Percentiles rank a stretch among this genome's conserved stretches.
Conservation (phyloP, 108 stramenopile species). For the Cylindrotheca closterium region DNA sequence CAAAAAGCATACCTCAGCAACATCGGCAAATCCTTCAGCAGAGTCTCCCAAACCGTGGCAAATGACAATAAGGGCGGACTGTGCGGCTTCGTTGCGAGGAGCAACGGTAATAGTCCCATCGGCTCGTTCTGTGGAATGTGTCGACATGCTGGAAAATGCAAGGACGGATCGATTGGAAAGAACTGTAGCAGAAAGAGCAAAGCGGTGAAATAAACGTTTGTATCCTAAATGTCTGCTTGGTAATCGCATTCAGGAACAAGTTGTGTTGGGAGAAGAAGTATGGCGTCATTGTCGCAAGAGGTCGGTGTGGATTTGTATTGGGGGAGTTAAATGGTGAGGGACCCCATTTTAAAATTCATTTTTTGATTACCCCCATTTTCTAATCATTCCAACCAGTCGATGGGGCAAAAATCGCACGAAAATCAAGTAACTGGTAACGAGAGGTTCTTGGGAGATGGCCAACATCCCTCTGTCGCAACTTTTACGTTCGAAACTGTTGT, state of each 20-base stretch:
- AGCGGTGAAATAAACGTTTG: neutral
- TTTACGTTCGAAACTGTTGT: no score
- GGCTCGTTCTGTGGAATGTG: constrained; percentile 48
- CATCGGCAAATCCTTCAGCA: constrained; percentile 68
- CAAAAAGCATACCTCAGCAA: constrained; percentile 37
- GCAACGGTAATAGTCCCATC: constrained; percentile 66
- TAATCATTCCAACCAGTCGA: no score
- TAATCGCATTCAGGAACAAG: neutral
- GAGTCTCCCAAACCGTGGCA: constrained; percentile 94
- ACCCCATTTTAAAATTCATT: no score
- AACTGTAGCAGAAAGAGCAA: neutral
- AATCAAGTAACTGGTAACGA: no score
- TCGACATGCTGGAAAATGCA: constrained; percentile 13
- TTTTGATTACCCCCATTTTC: no score
- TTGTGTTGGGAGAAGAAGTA: no score
- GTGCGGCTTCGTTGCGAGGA: constrained; percentile 68
- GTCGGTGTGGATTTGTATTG: no score
- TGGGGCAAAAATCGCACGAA: no score
- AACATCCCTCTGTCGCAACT: no score
- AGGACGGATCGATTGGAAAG: neutral
- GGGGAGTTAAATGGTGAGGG: no score
- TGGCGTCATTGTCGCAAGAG: no score
- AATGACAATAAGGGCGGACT: constrained; percentile 77
- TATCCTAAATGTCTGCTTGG: neutral
- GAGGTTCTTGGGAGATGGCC: no score